Percentiles rank a stretch among this genome's conserved stretches.
phyloP scores from a whole-genome alignment of 164 flowering plant species.

The Malania oleifera region DNA sequence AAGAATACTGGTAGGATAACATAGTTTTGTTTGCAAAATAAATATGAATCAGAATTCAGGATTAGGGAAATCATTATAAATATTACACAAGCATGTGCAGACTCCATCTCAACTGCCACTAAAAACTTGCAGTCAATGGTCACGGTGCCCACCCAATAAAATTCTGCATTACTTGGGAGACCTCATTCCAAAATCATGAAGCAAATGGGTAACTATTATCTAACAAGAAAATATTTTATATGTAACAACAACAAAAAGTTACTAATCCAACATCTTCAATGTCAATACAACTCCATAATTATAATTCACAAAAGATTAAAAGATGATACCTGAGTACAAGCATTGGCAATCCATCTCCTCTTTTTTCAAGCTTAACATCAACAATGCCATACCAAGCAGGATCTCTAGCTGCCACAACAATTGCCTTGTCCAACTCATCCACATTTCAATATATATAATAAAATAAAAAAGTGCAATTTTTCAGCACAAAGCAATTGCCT shows the following conservation, averaged over 20 bases:
- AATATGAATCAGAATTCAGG: too few relatives aligned
- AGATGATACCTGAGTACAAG: constrained; percentile 58
- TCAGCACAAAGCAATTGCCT: constrained; percentile 68
- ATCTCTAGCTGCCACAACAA: constrained; percentile 77
- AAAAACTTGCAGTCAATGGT: neutral
- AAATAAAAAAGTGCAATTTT: constrained; percentile 30
- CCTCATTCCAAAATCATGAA: neutral
- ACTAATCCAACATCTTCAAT: neutral
- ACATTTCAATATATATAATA: constrained; percentile 89
- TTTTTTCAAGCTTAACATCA: constrained; percentile 67
- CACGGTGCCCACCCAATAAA: constrained; percentile 2
- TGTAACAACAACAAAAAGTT: neutral
- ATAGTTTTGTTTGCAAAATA: too few relatives aligned
- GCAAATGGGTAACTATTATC: neutral
- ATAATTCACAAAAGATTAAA: too few relatives aligned
- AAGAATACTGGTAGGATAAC: too few relatives aligned
- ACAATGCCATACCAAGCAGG: constrained; percentile 73
- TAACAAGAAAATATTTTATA: neutral
- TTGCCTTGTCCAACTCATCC: constrained; percentile 84
- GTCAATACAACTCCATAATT: neutral
- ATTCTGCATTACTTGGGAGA: neutral
- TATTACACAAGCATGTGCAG: too few relatives aligned
- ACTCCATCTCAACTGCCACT: too few relatives aligned
- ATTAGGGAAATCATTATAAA: too few relatives aligned
- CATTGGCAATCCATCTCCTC: constrained; percentile 79